Evolutionary conservation across 345 rosid genomes (phyloP).

Genomic region (Gossypium herbaceum): DNA sequence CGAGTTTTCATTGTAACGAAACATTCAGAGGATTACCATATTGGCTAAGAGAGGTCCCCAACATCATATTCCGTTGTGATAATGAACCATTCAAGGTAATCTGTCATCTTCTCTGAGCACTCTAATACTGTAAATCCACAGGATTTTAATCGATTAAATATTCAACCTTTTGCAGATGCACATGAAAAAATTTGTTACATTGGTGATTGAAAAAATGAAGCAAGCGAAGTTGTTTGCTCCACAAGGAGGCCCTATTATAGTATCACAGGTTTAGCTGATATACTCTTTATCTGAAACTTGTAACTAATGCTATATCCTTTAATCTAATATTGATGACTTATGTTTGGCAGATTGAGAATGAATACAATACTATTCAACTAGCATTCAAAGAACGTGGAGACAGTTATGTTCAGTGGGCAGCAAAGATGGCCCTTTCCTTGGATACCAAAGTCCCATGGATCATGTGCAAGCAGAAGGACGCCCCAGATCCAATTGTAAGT

Average conservation of each 20-base stretch:
- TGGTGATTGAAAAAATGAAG: slow-evolving; percentile 36
- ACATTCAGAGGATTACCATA: slow-evolving; percentile 74
- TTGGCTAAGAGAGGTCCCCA: slow-evolving; percentile 77
- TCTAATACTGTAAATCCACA: background rate
- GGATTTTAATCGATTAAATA: background rate
- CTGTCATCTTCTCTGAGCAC: background rate
- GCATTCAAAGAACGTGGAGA: slow-evolving; percentile 56
- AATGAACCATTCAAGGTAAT: slow-evolving; percentile 80
- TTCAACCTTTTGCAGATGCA: slow-evolving; percentile 33
- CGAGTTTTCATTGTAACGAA: background rate
- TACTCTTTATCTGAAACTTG: background rate
- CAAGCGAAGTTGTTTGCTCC: slow-evolving; percentile 55
- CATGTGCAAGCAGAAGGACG: slow-evolving; percentile 87
- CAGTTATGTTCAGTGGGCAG: slow-evolving; percentile 71
- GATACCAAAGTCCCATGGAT: slow-evolving; percentile 81
- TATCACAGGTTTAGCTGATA: slow-evolving; percentile 45
- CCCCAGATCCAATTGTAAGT: slow-evolving; percentile 75
- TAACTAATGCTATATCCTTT: background rate
- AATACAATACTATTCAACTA: slow-evolving; percentile 64
- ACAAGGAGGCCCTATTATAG: slow-evolving; percentile 77
- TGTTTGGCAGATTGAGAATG: slow-evolving; percentile 73
- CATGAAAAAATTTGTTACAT: slow-evolving; percentile 51
- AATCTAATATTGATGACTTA: background rate
- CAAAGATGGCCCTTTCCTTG: slow-evolving; percentile 49
- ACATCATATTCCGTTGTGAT: slow-evolving; percentile 66